Evolutionary conservation across 108 stramenopile genomes (phyloP).

Genomic region (Epithemia pelagica): DNA sequence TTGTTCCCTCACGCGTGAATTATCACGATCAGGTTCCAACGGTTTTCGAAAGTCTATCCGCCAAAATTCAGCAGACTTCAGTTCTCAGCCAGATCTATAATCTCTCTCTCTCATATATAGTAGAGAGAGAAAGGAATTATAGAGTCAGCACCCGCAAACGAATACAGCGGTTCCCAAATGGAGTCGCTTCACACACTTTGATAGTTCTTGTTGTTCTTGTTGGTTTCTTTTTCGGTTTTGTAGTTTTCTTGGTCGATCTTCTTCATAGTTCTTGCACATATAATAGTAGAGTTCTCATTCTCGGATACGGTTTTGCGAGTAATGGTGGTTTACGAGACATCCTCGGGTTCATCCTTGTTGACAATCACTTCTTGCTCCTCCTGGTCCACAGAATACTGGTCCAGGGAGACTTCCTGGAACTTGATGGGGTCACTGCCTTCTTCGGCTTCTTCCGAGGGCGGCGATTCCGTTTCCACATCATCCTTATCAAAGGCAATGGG

Average conservation of each 20-base stretch:
- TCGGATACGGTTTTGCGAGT: too few species aligned
- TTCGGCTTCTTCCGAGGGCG: neutral
- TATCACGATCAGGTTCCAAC: conserved; percentile 75
- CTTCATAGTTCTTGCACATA: too few species aligned
- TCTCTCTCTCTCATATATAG: too few species aligned
- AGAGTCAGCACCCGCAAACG: conserved; percentile 6
- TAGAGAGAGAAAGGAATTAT: too few species aligned
- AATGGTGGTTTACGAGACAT: neutral
- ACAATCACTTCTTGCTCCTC: conserved; percentile 4
- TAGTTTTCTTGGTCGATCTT: neutral
- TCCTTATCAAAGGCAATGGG: conserved; percentile 20
- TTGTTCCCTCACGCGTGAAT: conserved; percentile 61
- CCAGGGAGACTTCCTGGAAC: too few species aligned
- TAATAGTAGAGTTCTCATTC: too few species aligned
- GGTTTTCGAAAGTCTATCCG: conserved; percentile 42
- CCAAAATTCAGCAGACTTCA: conserved; percentile 7
- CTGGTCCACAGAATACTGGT: neutral
- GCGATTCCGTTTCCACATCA: neutral
- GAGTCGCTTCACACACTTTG: neutral
- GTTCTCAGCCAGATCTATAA: too few species aligned
- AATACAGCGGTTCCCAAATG: conserved; percentile 1
- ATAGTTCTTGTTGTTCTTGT: neutral
- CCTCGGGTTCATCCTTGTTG: neutral
- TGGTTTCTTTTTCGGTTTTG: neutral
- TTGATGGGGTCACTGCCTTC: conserved; percentile 10